Conservation (phyloP, 2,329 filamentous ascomycete genomes). For the Penicillium sp. region DNA sequence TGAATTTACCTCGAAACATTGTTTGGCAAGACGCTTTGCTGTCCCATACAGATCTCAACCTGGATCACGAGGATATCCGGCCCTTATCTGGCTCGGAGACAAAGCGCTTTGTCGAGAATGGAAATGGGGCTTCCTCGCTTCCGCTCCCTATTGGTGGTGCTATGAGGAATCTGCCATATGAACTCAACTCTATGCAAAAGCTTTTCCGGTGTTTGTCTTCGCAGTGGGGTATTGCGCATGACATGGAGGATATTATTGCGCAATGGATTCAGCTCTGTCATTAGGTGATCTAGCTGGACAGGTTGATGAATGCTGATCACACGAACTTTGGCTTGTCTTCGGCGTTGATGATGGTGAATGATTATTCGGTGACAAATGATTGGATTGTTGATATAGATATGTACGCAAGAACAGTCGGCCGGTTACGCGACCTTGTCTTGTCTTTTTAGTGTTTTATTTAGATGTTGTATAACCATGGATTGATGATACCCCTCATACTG, state of each 20-base stretch:
- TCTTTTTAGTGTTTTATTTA: no score
- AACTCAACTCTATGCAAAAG: conserved; percentile 49
- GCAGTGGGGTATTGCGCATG: conserved; percentile 48
- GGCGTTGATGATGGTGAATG: no score
- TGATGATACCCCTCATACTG: no score
- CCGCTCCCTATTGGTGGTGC: conserved; percentile 23
- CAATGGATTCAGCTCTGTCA: conserved; percentile 47
- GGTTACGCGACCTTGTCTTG: no score
- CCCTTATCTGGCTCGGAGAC: conserved; percentile 36
- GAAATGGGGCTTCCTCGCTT: conserved; percentile 23
- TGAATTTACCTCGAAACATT: conserved; percentile 41
- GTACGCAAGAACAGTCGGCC: no score
- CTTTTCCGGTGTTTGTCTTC: conserved; percentile 45
- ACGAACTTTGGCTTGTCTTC: no score
- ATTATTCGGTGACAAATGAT: no score
- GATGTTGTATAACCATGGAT: no score
- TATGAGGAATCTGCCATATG: conserved; percentile 46
- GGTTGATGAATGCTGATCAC: no score
- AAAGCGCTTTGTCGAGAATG: conserved; percentile 35
- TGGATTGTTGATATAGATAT: no score
- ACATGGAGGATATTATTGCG: conserved; percentile 47
- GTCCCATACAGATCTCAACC: conserved; percentile 30
- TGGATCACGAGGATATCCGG: conserved; percentile 25
- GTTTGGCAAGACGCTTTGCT: conserved; percentile 45
- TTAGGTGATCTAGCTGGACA: conserved; percentile 15